Conservation (phyloP, 139 green algal species). For the Diplosphaera chodatii region DNA sequence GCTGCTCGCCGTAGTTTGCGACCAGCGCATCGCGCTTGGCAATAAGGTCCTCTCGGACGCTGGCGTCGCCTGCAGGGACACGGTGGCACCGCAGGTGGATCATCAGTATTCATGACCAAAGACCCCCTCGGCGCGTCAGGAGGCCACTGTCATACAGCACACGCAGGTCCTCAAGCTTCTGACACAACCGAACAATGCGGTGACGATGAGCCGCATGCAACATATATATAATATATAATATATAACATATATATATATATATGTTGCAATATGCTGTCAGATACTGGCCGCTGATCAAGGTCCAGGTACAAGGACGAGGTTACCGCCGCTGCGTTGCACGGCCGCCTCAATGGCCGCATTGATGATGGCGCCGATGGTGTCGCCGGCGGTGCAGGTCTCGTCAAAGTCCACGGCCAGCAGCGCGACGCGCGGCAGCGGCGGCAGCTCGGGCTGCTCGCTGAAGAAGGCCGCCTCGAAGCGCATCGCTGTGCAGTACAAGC, state of each 20-base stretch:
- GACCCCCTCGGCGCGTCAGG: too few relatives aligned
- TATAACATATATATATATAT: too few relatives aligned
- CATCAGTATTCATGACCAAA: too few relatives aligned
- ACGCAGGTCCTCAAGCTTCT: too few relatives aligned
- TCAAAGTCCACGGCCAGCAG: constrained; percentile 79
- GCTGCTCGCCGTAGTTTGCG: constrained; percentile 35
- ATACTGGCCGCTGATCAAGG: too few relatives aligned
- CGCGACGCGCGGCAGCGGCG: constrained; percentile 19
- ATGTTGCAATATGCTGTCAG: too few relatives aligned
- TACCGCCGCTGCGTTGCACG: constrained; percentile 5
- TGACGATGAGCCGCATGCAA: too few relatives aligned
- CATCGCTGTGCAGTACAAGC: constrained; percentile 61
- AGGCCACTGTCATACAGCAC: too few relatives aligned
- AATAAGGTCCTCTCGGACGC: constrained; percentile 11
- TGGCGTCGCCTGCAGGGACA: not conserved
- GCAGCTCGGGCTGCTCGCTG: constrained; percentile 35
- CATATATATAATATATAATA: too few relatives aligned
- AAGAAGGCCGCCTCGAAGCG: constrained; percentile 72
- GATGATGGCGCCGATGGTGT: constrained; percentile 59
- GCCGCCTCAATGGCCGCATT: constrained; percentile 33
- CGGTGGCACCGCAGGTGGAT: too few relatives aligned
- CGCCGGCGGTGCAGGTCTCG: constrained; percentile 55
- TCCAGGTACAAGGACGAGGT: too few relatives aligned
- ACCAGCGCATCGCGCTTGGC: constrained; percentile 35
- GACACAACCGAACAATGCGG: too few relatives aligned